Conservation (phyloP, 169 alveolate genomes). For the Eimeria necatrix region DNA sequence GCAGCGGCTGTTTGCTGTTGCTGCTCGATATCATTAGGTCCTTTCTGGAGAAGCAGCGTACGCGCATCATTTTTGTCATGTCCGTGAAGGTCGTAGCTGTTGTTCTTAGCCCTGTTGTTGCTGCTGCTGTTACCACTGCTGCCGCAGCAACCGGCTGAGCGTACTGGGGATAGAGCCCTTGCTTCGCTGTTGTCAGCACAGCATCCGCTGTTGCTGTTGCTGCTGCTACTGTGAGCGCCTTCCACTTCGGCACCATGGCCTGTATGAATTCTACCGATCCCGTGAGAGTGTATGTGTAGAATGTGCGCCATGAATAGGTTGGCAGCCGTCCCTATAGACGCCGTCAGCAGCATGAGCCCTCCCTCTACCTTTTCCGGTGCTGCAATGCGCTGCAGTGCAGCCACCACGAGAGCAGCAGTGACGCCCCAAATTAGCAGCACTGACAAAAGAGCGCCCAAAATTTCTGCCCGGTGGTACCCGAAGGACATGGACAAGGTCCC, state of each 20-base stretch:
- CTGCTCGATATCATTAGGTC: neutral
- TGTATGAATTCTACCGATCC: constrained; percentile 85
- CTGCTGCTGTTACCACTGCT: neutral
- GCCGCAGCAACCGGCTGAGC: constrained; percentile 52
- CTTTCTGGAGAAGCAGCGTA: constrained; percentile 18
- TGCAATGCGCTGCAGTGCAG: constrained; percentile 94
- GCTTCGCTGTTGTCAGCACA: constrained; percentile 28
- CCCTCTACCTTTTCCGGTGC: constrained; percentile 93
- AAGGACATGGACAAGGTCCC: constrained; percentile 94
- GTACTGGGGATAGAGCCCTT: constrained; percentile 4
- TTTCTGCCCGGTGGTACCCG: constrained; percentile 97
- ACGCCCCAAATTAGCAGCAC: constrained; percentile 96
- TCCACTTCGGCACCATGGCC: neutral
- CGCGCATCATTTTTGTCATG: constrained; percentile 31
- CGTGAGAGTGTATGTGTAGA: constrained; percentile 87
- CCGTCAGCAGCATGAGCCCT: constrained; percentile 95
- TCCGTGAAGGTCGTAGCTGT: constrained; percentile 14
- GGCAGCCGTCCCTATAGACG: constrained; percentile 94
- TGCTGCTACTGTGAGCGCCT: neutral
- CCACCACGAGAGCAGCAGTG: constrained; percentile 94
- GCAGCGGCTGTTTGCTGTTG: constrained; percentile 51
- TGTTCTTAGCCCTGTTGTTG: constrained; percentile 31
- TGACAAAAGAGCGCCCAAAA: constrained; percentile 96
- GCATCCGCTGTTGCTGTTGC: constrained; percentile 30
- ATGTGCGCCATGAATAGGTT: constrained; percentile 95